These are phyloP conservation scores for maize (Zea mays) DNA, from an alignment of 176 grass and related monocot genomes.

Conservation along the genomic window DNA sequence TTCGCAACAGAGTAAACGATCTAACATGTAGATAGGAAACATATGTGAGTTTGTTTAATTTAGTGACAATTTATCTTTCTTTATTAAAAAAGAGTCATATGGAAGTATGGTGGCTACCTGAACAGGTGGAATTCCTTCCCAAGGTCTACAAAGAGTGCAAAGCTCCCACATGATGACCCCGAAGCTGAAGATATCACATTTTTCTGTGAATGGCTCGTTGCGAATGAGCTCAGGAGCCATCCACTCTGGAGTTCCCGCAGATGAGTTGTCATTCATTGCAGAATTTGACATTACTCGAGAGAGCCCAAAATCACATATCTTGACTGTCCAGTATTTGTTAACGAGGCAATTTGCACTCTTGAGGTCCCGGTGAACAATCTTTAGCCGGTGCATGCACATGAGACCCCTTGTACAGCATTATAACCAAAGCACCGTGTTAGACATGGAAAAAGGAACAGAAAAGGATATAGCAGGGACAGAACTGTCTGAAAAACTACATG, in stretches of 20 bases:
- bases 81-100: background rate
- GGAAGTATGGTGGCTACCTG: constrained; percentile 56
- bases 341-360: constrained; percentile 99
- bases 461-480: constrained; percentile 1
- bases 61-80: background rate
- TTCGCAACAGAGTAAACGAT: constrained; percentile 94
- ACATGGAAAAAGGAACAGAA: constrained; percentile 9
- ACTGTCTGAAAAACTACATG: constrained; percentile 3
- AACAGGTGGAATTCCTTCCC: constrained; percentile 82
- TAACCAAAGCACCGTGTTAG: constrained; percentile 30
- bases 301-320: constrained; percentile 97
- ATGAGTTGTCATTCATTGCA: constrained; percentile 74
- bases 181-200: constrained; percentile 95
- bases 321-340: constrained; percentile 89
- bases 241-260: constrained; percentile 95
- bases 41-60: constrained; percentile 22
- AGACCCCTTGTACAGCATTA: constrained; percentile 66
- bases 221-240: constrained; percentile 98
- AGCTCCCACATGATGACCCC: constrained; percentile 99
- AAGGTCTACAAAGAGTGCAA: constrained; percentile 87
- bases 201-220: constrained; percentile 87
- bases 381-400: constrained; percentile 98
- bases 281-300: constrained; percentile 63
- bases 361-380: constrained; percentile 90
- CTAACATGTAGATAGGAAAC: constrained; percentile 45